These are phyloP conservation scores for Boletus mariae DNA, from an alignment of 1,284 basidiomycete species.

Conservation along the genomic window DNA sequence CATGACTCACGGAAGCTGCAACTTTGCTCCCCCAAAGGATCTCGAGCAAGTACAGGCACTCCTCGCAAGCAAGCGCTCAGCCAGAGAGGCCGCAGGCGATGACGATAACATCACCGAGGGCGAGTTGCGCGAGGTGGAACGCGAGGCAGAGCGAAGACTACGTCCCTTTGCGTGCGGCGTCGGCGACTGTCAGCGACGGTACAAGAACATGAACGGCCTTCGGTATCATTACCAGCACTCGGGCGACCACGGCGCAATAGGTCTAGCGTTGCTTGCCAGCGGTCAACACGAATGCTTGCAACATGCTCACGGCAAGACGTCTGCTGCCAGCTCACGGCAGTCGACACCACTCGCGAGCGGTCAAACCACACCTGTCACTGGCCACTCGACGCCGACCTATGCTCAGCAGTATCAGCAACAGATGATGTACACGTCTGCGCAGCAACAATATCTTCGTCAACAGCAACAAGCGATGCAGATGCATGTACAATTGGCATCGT, in stretches of 20 bases:
- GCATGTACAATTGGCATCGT: conserved; percentile 29
- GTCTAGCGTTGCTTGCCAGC: conserved; percentile 78
- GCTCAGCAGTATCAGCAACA: conserved; percentile 38
- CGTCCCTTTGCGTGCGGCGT: conserved; percentile 88
- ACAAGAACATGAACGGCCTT: conserved; percentile 98
- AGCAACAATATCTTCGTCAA: conserved; percentile 35
- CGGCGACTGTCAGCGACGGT: conserved; percentile 88
- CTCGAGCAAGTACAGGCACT: conserved; percentile 68
- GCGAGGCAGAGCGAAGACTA: conserved; percentile 76
- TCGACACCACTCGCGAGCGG: conserved; percentile 33
- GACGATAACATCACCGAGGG: conserved; percentile 50
- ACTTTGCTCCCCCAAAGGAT: conserved; percentile 83
- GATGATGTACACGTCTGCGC: conserved; percentile 33
- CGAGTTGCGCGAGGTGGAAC: conserved; percentile 70
- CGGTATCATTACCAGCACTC: conserved; percentile 97
- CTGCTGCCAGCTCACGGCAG: conserved; percentile 32
- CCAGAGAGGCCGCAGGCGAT: conserved; percentile 37
- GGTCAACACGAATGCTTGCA: conserved; percentile 70
- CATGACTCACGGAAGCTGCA: conserved; percentile 90
- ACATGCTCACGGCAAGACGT: conserved; percentile 28
- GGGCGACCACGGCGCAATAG: conserved; percentile 89
- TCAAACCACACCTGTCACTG: conserved; percentile 30
- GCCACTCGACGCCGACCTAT: conserved; percentile 28
- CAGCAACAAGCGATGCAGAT: conserved; percentile 34
- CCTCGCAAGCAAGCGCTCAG: conserved; percentile 55